Base-by-base conservation (phyloP, 352 stramenopile species). In the Globisporangium camurandrum region DNA sequence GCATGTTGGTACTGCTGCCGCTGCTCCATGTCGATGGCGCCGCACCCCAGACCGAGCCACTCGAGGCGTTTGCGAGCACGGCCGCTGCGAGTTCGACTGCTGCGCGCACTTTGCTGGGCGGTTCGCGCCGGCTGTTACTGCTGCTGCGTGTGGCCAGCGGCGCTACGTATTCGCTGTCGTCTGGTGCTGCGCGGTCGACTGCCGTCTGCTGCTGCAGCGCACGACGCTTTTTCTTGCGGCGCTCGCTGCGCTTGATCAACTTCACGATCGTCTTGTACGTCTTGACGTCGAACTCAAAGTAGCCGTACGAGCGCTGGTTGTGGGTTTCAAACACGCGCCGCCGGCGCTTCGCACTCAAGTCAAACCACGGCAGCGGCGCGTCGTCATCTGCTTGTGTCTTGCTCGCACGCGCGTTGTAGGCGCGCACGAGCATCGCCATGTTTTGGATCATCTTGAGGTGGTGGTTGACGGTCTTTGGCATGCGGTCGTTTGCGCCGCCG, bases 401-500 rank as follows among this genome's bases (percentile, higher is more conserved):
- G 23, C 2, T 23, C 24, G 37, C 37, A 24, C 11, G 31, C 23
- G 19, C 23, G 34, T 52, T 38, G 46, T 52, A 52, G 17, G 20
- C n/a, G 12, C n/a, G n/a, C 17, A 38, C 43, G 36, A 53, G 7
- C 12, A 38, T n/a, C 5, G 1, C 38, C 36, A 38, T 53, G 47
- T 53, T 53, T 23, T 28, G 36, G 4, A 46, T 17, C 12, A 36
- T 27, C 10, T 45, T 28, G 47, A 17, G 36, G 10, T 53, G 44
- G 36, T 30, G 38, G 24, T 16, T 30, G 4, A 53, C n/a, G 10
- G 47, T 37, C n/a, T 9, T 2, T 12, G 42, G 34, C 17, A n/a
- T 34, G 5, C 49, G 49, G n/a, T 43, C 8, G 9, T 28, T 42
- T 1, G 28, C 16, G 5, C 39, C 39, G 16, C 49, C 49, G 28